Conservation (phyloP, 2,329 filamentous ascomycete genomes). For the Apiospora malaysiana region DNA sequence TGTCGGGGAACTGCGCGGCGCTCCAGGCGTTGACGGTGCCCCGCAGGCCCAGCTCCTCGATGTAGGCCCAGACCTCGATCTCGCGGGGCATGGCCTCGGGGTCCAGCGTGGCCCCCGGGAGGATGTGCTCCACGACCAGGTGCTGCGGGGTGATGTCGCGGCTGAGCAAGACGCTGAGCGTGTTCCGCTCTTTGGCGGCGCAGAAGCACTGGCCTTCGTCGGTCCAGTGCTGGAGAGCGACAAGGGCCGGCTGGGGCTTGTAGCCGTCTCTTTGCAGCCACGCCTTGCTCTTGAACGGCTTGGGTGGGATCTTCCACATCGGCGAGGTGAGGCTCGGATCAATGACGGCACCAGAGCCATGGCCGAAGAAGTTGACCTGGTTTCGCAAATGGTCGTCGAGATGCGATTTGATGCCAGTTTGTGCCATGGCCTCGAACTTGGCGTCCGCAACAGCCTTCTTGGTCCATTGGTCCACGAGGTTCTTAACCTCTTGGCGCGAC, state of each 20-base stretch:
- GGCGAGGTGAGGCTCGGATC: constrained; percentile 66
- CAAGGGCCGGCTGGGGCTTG: constrained; percentile 45
- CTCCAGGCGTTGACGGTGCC: constrained; percentile 51
- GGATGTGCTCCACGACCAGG: constrained; percentile 75
- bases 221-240: constrained; percentile 72
- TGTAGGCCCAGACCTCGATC: constrained; percentile 72
- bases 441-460: constrained; percentile 50
- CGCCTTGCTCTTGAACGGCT: constrained; percentile 32
- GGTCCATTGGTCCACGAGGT: constrained; percentile 49
- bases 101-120: constrained; percentile 64
- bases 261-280: constrained; percentile 36
- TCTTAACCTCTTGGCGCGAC: constrained; percentile 47
- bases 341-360: constrained; percentile 69
- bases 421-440: constrained; percentile 54
- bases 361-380: constrained; percentile 76
- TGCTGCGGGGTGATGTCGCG: constrained; percentile 68
- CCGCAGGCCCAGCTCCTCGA: constrained; percentile 52
- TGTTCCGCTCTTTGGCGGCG: constrained; percentile 55
- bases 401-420: constrained; percentile 52
- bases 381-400: constrained; percentile 52
- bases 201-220: constrained; percentile 92
- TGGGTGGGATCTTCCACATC: constrained; percentile 50
- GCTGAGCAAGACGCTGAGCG: constrained; percentile 62
- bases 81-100: constrained; percentile 67
- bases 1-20: constrained; percentile 46